These are phyloP conservation scores for Suillus subluteus DNA, from an alignment of 768 basidiomycete genomes.

Conservation along the genomic window DNA sequence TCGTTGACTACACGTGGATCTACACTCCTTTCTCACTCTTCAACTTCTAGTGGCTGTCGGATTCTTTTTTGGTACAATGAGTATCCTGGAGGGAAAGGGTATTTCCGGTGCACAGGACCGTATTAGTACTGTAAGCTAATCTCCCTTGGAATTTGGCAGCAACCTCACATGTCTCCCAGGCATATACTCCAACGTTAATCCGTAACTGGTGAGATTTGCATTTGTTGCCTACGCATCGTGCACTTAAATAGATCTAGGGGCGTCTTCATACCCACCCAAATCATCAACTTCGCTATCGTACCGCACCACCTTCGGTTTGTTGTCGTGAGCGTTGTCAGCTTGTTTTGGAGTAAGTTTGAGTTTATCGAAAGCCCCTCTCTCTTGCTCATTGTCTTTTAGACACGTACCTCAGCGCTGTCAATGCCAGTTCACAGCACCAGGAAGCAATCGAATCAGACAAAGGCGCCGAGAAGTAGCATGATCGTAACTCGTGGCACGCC, in stretches of 20 bases:
- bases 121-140: slow-evolving; percentile 38
- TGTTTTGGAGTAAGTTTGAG: slow-evolving; percentile 78
- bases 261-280: slow-evolving; percentile 76
- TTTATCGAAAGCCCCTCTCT: slow-evolving; percentile 8
- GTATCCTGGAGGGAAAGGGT: slow-evolving; percentile 76
- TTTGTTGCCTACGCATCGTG: not conserved
- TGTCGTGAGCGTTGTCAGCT: slow-evolving; percentile 73
- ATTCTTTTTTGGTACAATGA: slow-evolving; percentile 76
- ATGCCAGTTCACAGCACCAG: slow-evolving; percentile 35
- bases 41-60: slow-evolving; percentile 43
- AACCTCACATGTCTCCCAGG: slow-evolving; percentile 40
- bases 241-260: slow-evolving; percentile 43
- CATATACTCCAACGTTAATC: slow-evolving; percentile 72
- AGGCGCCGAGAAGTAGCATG: slow-evolving; percentile 4
- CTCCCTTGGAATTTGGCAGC: not conserved
- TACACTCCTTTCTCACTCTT: slow-evolving; percentile 10
- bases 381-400: slow-evolving; percentile 38
- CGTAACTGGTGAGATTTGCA: slow-evolving; percentile 64
- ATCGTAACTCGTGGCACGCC: not conserved
- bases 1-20: slow-evolving; percentile 17
- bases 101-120: slow-evolving; percentile 51
- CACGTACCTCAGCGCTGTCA: slow-evolving; percentile 64
- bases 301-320: slow-evolving; percentile 80
- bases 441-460: slow-evolving; percentile 1
- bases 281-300: slow-evolving; percentile 77